A percentile compares a stretch with the other conserved stretches of the same genome.
These are phyloP conservation scores for Colletotrichum trifolii DNA, from an alignment of 2,329 filamentous ascomycete species.

Conservation along the genomic window DNA sequence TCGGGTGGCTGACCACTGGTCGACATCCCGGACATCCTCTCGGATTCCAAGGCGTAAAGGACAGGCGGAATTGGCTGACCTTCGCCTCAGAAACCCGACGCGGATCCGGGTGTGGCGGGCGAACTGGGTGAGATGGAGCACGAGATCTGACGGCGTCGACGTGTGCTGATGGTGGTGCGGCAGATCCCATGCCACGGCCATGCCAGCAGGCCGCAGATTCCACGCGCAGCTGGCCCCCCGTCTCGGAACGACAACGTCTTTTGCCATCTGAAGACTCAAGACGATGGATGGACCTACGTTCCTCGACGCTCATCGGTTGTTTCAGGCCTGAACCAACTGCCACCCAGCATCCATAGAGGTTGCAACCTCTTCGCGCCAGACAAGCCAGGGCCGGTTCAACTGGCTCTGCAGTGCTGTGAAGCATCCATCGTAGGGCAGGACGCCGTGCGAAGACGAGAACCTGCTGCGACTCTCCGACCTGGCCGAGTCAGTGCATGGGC, in stretches of 20 bases:
- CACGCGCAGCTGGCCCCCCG: constrained; percentile 1
- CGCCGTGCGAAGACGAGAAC: no score
- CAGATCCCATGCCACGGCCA: no score
- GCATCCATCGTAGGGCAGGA: no score
- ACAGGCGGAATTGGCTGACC: neutral
- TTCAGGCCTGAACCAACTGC: constrained; percentile 14
- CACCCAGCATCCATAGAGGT: constrained; percentile 9
- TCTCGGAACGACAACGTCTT: neutral
- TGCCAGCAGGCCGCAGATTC: neutral
- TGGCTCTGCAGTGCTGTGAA: no score
- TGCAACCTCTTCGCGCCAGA: constrained; percentile 11
- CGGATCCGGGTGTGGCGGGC: constrained; percentile 9
- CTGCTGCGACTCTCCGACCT: neutral
- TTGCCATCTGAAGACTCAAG: constrained; percentile 17
- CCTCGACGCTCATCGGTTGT: constrained; percentile 15
- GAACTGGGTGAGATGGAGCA: constrained; percentile 11
- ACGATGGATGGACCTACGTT: neutral
- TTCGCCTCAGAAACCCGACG: neutral
- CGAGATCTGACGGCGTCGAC: constrained; percentile 12
- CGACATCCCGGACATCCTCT: neutral
- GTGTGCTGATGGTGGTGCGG: neutral
- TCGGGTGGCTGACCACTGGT: neutral
- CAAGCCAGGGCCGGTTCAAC: neutral
- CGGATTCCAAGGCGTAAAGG: neutral
- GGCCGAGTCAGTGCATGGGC: constrained; percentile 22